phyloP scores from a whole-genome alignment of 352 stramenopile species.

The Pythium apleroticum region DNA sequence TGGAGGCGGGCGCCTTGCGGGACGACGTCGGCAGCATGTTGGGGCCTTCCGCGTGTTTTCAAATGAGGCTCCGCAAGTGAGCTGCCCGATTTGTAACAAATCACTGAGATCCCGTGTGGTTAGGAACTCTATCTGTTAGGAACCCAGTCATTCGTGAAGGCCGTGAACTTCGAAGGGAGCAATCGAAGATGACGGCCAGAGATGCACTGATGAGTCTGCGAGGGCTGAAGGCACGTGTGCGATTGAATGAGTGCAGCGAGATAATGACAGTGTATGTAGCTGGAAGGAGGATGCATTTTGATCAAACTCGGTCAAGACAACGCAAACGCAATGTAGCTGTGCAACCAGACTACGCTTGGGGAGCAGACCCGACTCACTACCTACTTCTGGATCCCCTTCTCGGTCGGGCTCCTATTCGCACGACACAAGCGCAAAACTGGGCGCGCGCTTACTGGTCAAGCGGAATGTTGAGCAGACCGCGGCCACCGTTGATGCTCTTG shows the following conservation, averaged over 20 bases:
- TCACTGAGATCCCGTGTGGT: no score
- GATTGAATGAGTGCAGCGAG: no score
- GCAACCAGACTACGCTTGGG: conserved; percentile 6
- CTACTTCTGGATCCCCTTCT: conserved; percentile 9
- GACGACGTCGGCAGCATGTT: conserved; percentile 31
- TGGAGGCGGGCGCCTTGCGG: conserved; percentile 37
- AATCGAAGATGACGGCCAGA: neutral
- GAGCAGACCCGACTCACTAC: conserved; percentile 2
- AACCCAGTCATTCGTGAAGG: neutral
- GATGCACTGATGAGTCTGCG: no score
- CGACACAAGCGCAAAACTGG: conserved; percentile 19
- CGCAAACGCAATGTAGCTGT: neutral
- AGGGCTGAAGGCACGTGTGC: no score
- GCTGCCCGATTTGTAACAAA: conserved; percentile 10
- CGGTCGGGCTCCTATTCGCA: conserved; percentile 2
- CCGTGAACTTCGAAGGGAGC: neutral
- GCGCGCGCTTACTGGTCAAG: conserved; percentile 31
- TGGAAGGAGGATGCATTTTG: neutral
- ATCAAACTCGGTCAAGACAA: conserved; percentile 5
- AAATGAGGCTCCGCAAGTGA: neutral
- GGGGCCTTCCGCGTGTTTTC: conserved; percentile 3
- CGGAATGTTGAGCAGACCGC: conserved; percentile 91
- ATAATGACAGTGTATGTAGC: neutral
- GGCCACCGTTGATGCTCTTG: conserved; percentile 96
- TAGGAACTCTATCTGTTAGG: no score